A percentile compares a stretch with the other conserved stretches of the same genome.
phyloP scores from a whole-genome alignment of 352 stramenopile species.

The Phytophthora ohioensis region DNA sequence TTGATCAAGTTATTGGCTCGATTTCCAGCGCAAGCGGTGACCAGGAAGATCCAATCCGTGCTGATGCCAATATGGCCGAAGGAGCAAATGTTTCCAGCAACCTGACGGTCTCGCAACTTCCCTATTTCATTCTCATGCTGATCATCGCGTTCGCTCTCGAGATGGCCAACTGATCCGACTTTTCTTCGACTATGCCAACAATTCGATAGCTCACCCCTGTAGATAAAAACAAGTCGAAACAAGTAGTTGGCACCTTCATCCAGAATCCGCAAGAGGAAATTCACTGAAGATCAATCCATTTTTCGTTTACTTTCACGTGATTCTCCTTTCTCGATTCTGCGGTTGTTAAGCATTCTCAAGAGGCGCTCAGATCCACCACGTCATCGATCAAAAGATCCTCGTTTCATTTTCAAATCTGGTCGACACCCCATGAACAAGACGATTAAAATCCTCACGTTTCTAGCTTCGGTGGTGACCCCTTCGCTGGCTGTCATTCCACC shows the following conservation, averaged over 20 bases:
- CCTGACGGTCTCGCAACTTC: background rate
- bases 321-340: background rate
- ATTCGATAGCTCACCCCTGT: too few relatives aligned
- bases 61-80: slow-evolving; percentile 22
- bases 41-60: slow-evolving; percentile 1
- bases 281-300: too few relatives aligned
- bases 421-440: slow-evolving; percentile 1
- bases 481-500: slow-evolving; percentile 7
- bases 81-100: slow-evolving; percentile 2
- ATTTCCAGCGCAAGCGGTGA: slow-evolving; percentile 7
- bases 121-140: background rate
- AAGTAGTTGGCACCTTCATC: background rate
- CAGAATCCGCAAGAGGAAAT: too few relatives aligned
- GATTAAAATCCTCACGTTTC: background rate
- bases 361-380: background rate
- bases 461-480: slow-evolving; percentile 8
- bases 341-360: background rate
- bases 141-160: slow-evolving; percentile 1
- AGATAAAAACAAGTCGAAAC: background rate
- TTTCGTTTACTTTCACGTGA: too few relatives aligned
- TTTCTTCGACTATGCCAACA: too few relatives aligned
- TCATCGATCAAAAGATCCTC: background rate
- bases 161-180: too few relatives aligned
- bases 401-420: slow-evolving; percentile 1
- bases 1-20: slow-evolving; percentile 3